Conservation (phyloP, 2,329 filamentous ascomycete species). For the Ophiostoma perfectum region DNA sequence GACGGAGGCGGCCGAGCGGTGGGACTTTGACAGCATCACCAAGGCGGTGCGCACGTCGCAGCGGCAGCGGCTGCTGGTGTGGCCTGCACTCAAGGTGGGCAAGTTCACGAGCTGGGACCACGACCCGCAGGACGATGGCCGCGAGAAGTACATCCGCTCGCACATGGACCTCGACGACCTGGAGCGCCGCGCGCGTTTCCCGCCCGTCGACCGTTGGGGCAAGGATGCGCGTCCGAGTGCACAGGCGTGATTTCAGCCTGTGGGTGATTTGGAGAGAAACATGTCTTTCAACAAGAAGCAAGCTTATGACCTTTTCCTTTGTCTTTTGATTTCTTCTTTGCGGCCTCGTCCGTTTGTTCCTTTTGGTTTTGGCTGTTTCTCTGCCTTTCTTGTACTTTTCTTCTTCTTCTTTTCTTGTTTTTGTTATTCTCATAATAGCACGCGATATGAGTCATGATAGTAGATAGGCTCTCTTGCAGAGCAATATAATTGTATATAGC, state of each 20-base stretch:
- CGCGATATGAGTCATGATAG: background rate
- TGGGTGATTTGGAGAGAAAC: too few species aligned
- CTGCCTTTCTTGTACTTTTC: background rate
- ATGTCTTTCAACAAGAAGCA: too few species aligned
- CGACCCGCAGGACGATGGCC: constrained; percentile 65
- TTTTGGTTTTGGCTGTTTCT: constrained; percentile 3
- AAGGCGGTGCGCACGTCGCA: constrained; percentile 69
- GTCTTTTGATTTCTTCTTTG: background rate
- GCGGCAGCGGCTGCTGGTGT: constrained; percentile 71
- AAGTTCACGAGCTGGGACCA: constrained; percentile 80
- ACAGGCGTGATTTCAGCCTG: background rate
- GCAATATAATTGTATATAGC: background rate
- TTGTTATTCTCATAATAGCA: background rate
- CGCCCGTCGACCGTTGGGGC: constrained; percentile 55
- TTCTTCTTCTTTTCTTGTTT: background rate
- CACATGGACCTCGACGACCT: constrained; percentile 76
- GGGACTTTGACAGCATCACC: constrained; percentile 77
- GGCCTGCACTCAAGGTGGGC: constrained; percentile 71
- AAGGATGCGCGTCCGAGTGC: constrained; percentile 36
- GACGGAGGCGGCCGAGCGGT: constrained; percentile 65
- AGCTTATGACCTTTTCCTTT: background rate
- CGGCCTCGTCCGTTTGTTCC: background rate
- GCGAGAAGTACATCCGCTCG: constrained; percentile 75
- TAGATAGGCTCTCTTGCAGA: background rate
- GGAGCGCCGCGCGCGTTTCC: constrained; percentile 69